Evolutionary conservation across 225 moss, liverwort and hornwort genomes (phyloP).

Genomic region (Climacium dendroides): DNA sequence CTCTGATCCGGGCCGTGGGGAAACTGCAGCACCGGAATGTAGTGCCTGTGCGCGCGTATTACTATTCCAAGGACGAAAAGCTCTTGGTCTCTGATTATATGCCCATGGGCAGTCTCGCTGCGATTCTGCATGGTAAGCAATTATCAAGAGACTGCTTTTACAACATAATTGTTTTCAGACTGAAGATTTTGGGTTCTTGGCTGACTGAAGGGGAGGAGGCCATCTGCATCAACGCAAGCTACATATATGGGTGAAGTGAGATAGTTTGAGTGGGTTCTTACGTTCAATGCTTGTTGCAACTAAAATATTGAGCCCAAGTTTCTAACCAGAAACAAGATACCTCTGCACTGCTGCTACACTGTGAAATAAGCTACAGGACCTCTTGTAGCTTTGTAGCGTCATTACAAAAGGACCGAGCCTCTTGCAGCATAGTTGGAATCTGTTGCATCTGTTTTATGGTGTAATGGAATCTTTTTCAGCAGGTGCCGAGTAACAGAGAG

Average conservation of each 20-base stretch:
- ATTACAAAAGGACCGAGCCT: background rate
- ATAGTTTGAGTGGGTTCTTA: background rate
- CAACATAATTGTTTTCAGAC: background rate
- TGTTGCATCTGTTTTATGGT: background rate
- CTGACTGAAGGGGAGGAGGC: background rate
- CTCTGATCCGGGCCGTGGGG: conserved; percentile 49
- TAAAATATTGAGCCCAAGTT: background rate
- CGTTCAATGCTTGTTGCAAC: background rate
- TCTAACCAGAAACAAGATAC: background rate
- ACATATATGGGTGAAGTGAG: background rate
- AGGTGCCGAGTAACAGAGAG: background rate
- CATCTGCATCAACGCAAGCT: background rate
- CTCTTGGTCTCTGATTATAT: conserved; percentile 75
- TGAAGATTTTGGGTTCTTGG: background rate
- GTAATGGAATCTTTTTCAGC: background rate
- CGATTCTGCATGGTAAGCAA: conserved; percentile 55
- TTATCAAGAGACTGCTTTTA: background rate
- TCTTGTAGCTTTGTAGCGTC: background rate
- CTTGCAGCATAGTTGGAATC: background rate
- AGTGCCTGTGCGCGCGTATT: conserved; percentile 62
- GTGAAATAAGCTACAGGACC: background rate
- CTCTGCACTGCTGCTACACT: background rate
- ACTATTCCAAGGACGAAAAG: conserved; percentile 75
- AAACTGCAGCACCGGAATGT: conserved; percentile 61
- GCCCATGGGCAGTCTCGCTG: conserved; percentile 66